Base-by-base conservation (phyloP, 768 basidiomycete genomes). In the Russula sp. region DNA sequence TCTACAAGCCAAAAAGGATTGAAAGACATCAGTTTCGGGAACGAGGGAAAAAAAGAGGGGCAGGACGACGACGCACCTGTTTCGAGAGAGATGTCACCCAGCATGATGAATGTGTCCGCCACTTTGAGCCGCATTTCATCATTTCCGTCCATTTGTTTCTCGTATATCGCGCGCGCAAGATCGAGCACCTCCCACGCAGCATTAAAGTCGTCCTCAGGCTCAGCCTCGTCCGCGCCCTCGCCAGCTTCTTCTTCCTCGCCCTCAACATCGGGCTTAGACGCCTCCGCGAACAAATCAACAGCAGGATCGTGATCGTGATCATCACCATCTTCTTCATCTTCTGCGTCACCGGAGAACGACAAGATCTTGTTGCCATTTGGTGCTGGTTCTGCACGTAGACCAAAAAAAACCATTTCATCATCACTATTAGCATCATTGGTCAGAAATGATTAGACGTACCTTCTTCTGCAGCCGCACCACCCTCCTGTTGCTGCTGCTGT, bases 151-250 rank as follows among this genome's bases (percentile, higher is more conserved):
- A 78, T 78, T 65, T 82, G 81, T 74, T 88, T 89, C 67, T 87
- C 84, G 71, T 92, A 94, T 64, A 96, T 88, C 13, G 88, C 84
- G 46, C 95, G 82, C 24, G 96, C 95, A 61, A 96, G 85, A 69
- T 99, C 97, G n/a, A 99, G 80, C 3, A 96, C 88, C 72, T 97
- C 92, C 94, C 96, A 99, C 14, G 97, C 94, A 28, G 92, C 93
- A 69, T 96, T 97, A 75, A 97, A 97, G 71, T 98, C 97, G 69
- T 99, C 97, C 70, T 97, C 96, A 0, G 92, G 92, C 70, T 91
- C 92, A 4, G 73, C 63, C 3, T 64, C 89, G 14, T 87, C 89
- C 4, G 84, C 89, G 32, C 34, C 34, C 0, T 76, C 83, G 14
- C 80, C 82, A 16, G 38, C n/a, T n/a, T n/a, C 38, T 9, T 81